phyloP scores from a whole-genome alignment of 2,329 filamentous ascomycete genomes.

The Saccharata proteae region DNA sequence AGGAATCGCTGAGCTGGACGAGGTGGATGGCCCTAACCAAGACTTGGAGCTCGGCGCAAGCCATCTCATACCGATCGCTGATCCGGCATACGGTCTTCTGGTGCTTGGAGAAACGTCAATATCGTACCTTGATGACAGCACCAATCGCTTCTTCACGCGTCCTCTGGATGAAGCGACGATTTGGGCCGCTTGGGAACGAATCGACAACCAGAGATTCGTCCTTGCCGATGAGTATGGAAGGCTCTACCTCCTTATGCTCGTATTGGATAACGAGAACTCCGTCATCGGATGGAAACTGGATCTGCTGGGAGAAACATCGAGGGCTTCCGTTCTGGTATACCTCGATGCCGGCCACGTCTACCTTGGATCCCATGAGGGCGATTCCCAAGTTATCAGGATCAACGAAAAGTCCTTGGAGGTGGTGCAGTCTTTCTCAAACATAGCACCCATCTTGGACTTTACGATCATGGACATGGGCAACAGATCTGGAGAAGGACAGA shows the following conservation, averaged over 20 bases:
- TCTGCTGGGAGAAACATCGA: constrained; percentile 55
- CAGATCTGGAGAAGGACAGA: constrained; percentile 62
- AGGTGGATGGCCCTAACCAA: constrained; percentile 37
- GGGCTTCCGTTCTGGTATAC: constrained; percentile 69
- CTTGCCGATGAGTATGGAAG: constrained; percentile 84
- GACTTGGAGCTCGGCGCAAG: constrained; percentile 48
- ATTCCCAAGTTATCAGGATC: constrained; percentile 70
- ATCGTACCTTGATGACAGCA: constrained; percentile 72
- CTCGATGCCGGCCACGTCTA: constrained; percentile 64
- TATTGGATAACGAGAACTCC: constrained; percentile 47
- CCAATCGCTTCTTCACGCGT: constrained; percentile 51
- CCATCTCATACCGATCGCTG: constrained; percentile 49
- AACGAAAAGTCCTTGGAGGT: constrained; percentile 50
- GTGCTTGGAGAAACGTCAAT: constrained; percentile 53
- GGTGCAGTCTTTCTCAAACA: constrained; percentile 67
- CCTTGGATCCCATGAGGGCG: constrained; percentile 82
- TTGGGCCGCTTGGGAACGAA: constrained; percentile 82
- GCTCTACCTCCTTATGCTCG: constrained; percentile 72
- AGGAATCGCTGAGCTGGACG: constrained; percentile 40
- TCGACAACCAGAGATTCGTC: constrained; percentile 73
- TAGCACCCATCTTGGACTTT: constrained; percentile 87
- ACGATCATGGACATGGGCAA: constrained; percentile 94
- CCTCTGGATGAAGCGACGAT: constrained; percentile 63
- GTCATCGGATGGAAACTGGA: constrained; percentile 64
- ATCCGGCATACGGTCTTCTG: constrained; percentile 39